Evolutionary conservation across 2,329 filamentous ascomycete species (phyloP), one percentile per base, ranked within the genome.

Genomic region (Didymella pomorum): DNA sequence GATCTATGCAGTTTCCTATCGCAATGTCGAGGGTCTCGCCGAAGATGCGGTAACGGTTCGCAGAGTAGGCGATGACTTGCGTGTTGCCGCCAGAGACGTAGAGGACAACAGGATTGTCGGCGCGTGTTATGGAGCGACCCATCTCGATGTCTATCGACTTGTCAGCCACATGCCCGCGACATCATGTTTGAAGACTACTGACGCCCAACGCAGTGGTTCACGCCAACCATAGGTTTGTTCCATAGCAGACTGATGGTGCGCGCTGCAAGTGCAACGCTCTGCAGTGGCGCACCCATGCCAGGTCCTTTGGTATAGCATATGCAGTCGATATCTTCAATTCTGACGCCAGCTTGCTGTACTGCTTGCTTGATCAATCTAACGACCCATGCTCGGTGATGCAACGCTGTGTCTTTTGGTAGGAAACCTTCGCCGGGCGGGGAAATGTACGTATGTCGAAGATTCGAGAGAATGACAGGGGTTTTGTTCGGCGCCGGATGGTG

Each of bases 51-150:
- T 99, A 99, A 57, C 94, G 86, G 75, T 93, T 91, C 64, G 94
- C 91, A 33, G 92, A 93, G 80, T 98, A 99, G 45, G 95, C 95
- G 66, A 98, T 98, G 25, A 98, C 94, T 80, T 99, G 94, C 14
- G 94, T 97, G 81, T 99, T 99, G 58, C 95, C 95, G 61, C 95
- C 95, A 21, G 88, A 92, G 39, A 98, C 95, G 78, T 99, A 99
- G 37, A 99, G 83, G 46, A 99, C 95, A 33, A 98, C 93, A 0
- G 95, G 95, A 79, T 99, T 94, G 23, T 86, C 81, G 16, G 95
- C 93, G 58, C 92, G 91, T 4, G 95, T 98, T 74, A 99, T 97
- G 59, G 90, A 86, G 49, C 95, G 86, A 29, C 95, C 95, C 95
- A 99, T 99, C 81, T 99, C 95, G 71, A 99, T 98, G 79, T 99